These are phyloP conservation scores for Neolentinus lepideus DNA, from an alignment of 1,284 basidiomycete genomes.

Conservation along the genomic window DNA sequence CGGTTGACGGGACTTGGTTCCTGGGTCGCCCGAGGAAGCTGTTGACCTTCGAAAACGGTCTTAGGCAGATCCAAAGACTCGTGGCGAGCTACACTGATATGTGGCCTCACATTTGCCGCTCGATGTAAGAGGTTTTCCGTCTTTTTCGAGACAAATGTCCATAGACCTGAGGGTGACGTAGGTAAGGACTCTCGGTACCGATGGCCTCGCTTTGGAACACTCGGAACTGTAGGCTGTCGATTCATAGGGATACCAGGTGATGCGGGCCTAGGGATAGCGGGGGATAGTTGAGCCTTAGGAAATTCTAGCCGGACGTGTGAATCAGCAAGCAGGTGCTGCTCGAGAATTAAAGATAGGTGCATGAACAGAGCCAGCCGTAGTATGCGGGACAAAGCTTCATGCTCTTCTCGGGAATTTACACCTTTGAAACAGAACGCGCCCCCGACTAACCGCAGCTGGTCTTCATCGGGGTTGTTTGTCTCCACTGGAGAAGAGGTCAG, in stretches of 20 bases:
- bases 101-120: constrained; percentile 24
- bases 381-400: constrained; percentile 35
- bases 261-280: constrained; percentile 12
- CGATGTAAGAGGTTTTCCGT: constrained; percentile 27
- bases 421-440: constrained; percentile 53
- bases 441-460: constrained; percentile 37
- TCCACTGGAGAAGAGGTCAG: constrained; percentile 8
- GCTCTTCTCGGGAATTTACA: constrained; percentile 31
- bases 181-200: constrained; percentile 2
- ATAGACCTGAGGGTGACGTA: constrained; percentile 19
- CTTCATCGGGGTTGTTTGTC: constrained; percentile 8
- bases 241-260: constrained; percentile 3
- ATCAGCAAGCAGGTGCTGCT: constrained; percentile 51
- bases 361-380: constrained; percentile 50
- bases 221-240: constrained; percentile 8
- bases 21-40: constrained; percentile 16
- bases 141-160: constrained; percentile 37
- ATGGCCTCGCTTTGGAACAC: constrained; percentile 8
- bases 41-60: constrained; percentile 8
- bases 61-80: constrained; percentile 31
- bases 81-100: constrained; percentile 18
- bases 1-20: constrained; percentile 19
- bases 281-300: constrained; percentile 21
- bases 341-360: constrained; percentile 52
- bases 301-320: constrained; percentile 39